Evolutionary conservation across 768 basidiomycete species (phyloP), one percentile per base, ranked within the genome.

Genomic region (Leccinellum rugosiceps): DNA sequence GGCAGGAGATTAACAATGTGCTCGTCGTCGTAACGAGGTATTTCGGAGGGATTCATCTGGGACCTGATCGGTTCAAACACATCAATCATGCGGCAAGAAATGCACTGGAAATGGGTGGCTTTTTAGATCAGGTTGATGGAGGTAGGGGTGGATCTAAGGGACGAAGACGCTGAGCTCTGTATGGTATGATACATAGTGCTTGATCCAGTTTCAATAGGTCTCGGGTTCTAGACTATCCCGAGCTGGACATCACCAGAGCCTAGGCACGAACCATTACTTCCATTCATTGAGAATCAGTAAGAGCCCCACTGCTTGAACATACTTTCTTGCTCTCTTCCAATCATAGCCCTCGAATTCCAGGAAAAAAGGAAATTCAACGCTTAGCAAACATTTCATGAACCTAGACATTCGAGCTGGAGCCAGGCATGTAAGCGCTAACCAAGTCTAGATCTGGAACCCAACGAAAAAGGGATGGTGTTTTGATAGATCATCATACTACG

Each of bases 81-180:
- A 98, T 99, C 71, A 98, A 96, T 67, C 92, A 95, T 68, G 93
- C 93, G 4, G 96, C 95, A 2, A 81, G 96, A 21, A 91, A 92
- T 65, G 94, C 95, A 1, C 78, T 98, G 6, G 92, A 96, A 45
- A 61, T 85, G 1, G 96, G 90, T 10, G 94, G 95, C 0, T 93
- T 98, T 69, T 74, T 98, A 31, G 89, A 91, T 44, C 73, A 67
- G 9, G 64, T 64, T 15, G 81, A 78, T 25, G 63, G 62, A 35
- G 61, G 59, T 8, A 68, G 64, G 35, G 47, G 58, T 17, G 58
- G 53, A 6, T 35, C 50, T 23, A 72, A 62, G 52, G 72, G 72
- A 23, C 65, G 71, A 35, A 72, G 63, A 52, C 72, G 65, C 34
- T 72, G 59, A 25, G 10, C 21, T 45, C 0, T 6, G 13, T 2